Evolutionary conservation across 2,329 filamentous ascomycete species (phyloP).

Genomic region (Stagonosporopsis chrysanthemi): DNA sequence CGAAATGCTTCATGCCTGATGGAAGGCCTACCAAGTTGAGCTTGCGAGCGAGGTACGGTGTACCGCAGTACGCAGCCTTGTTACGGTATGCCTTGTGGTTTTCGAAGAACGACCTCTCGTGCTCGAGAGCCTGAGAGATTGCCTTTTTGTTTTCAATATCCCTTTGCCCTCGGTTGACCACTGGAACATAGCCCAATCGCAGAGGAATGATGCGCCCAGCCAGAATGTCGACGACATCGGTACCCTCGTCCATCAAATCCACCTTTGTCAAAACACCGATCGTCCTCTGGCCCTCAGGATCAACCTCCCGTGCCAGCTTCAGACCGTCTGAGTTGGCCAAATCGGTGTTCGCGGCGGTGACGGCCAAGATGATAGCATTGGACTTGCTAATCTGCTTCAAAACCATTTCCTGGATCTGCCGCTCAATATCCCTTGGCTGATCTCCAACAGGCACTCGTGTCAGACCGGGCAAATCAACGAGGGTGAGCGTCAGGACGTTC

Average conservation of each 20-base stretch:
- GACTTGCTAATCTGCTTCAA: constrained; percentile 98
- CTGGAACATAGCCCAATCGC: constrained; percentile 92
- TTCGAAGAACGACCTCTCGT: constrained; percentile 97
- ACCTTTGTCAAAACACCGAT: constrained; percentile 99
- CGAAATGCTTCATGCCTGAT: background rate
- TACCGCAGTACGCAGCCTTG: constrained; percentile 98
- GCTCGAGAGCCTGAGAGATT: constrained; percentile 88
- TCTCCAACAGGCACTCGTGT: constrained; percentile 97
- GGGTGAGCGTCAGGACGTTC: constrained; percentile 93
- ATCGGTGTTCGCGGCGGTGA: constrained; percentile 96
- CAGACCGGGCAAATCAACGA: constrained; percentile 94
- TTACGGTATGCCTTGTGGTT: constrained; percentile 98
- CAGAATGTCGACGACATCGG: constrained; percentile 97
- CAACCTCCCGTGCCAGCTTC: constrained; percentile 94
- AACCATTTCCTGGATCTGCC: constrained; percentile 97
- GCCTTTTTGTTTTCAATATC: constrained; percentile 99
- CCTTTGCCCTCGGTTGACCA: constrained; percentile 96
- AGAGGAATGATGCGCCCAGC: constrained; percentile 96
- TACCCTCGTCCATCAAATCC: constrained; percentile 98
- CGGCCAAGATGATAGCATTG: constrained; percentile 96
- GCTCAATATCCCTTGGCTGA: constrained; percentile 94
- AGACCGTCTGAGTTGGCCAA: constrained; percentile 97
- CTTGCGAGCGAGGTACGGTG: constrained; percentile 94
- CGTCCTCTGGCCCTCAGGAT: constrained; percentile 95
- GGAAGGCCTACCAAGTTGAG: constrained; percentile 75